Evolutionary conservation across 495 filamentous ascomycete species (phyloP).

Genomic region (Trichoderma parareesei): DNA sequence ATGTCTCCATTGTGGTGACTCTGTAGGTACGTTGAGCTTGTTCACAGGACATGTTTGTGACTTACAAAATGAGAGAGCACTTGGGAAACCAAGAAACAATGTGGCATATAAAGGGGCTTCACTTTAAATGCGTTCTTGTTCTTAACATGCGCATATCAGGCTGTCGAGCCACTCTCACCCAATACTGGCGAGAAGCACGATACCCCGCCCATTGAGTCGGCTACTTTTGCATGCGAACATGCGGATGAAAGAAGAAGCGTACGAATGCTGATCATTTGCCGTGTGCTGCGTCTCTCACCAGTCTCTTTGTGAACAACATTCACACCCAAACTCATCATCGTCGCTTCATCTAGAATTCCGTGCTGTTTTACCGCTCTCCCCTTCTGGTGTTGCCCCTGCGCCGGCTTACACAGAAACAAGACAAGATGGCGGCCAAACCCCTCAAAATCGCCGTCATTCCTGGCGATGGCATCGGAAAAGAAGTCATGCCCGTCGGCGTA

Average conservation of each 20-base stretch:
- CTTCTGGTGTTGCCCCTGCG: background rate
- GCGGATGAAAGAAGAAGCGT: slow-evolving; percentile 4
- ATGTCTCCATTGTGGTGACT: too few species aligned
- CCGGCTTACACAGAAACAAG: background rate
- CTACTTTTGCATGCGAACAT: background rate
- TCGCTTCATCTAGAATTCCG: background rate
- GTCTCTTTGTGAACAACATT: too few species aligned
- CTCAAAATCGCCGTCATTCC: slow-evolving; percentile 27
- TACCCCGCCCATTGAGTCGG: slow-evolving; percentile 1
- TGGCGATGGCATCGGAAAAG: slow-evolving; percentile 27
- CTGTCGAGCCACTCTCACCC: too few species aligned
- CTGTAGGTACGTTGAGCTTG: too few species aligned
- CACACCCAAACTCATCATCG: background rate
- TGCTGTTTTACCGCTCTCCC: background rate
- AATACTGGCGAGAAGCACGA: background rate
- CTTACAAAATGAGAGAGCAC: too few species aligned
- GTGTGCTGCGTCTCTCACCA: background rate
- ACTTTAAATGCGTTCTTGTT: too few species aligned
- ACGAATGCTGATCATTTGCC: background rate
- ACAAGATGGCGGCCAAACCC: slow-evolving; percentile 16
- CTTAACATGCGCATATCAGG: too few species aligned
- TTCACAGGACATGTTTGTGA: too few species aligned
- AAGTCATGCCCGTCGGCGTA: slow-evolving; percentile 26
- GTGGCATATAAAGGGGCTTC: too few species aligned
- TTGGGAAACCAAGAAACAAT: too few species aligned